These are phyloP conservation scores for Fusarium nygamai DNA, from an alignment of 2,329 filamentous ascomycete species.

Conservation along the genomic window DNA sequence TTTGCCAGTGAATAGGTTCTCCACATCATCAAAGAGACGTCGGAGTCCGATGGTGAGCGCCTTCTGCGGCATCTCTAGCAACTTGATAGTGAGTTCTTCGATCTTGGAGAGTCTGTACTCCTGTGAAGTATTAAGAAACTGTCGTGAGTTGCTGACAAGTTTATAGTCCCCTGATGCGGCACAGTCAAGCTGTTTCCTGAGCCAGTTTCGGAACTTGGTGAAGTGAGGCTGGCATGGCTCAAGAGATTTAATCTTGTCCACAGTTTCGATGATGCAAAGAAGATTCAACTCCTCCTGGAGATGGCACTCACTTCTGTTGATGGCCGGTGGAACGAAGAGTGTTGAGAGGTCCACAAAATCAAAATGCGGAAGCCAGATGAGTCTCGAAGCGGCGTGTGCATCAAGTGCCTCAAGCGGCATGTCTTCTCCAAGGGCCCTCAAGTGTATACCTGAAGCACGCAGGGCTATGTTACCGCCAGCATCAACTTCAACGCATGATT, in stretches of 20 bases:
- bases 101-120: neutral
- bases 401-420: neutral
- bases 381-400: neutral
- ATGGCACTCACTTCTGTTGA: neutral
- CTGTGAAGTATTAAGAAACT: neutral
- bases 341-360: neutral
- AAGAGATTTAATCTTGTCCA: neutral
- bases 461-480: neutral
- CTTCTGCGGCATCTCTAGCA: neutral
- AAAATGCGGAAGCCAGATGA: constrained; percentile 18
- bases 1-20: constrained; percentile 2
- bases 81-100: neutral
- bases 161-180: constrained; percentile 34
- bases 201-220: constrained; percentile 9
- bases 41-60: neutral
- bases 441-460: neutral
- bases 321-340: neutral
- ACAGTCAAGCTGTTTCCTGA: neutral
- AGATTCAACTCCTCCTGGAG: constrained; percentile 5
- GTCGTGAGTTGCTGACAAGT: constrained; percentile 45
- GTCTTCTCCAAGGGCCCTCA: neutral
- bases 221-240: constrained; percentile 11
- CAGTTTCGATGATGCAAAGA: constrained; percentile 2
- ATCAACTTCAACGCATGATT: neutral
- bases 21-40: constrained; percentile 1